Conservation (phyloP, 192 early-diverging fungal genomes). For the Backusella psychrophila region DNA sequence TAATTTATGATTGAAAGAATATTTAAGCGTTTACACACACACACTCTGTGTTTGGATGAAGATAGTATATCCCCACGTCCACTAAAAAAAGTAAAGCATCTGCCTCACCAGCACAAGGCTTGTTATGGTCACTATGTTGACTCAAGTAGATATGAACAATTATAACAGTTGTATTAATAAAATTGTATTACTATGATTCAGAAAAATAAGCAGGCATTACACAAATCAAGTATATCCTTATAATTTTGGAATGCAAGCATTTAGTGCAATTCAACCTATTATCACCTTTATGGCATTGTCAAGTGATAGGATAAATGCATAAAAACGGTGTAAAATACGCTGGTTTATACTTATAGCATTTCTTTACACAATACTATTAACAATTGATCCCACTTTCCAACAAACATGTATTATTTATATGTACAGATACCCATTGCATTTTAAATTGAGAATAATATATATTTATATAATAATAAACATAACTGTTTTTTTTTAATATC, state of each 20-base stretch:
- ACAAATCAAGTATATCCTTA: not conserved
- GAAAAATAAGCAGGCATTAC: not conserved
- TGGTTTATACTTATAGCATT: not conserved
- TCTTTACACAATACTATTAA: too few species aligned
- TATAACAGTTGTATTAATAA: too few species aligned
- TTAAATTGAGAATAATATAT: not conserved
- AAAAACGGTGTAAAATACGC: not conserved
- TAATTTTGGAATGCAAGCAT: not conserved
- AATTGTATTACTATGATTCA: not conserved
- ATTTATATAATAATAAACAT: slow-evolving; percentile 5
- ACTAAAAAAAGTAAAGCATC: too few species aligned
- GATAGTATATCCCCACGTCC: too few species aligned
- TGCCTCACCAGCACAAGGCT: not conserved
- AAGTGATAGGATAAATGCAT: not conserved
- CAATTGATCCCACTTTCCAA: not conserved
- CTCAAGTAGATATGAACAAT: not conserved
- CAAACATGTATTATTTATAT: not conserved
- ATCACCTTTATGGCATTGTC: too few species aligned
- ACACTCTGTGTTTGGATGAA: too few species aligned
- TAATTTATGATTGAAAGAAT: too few species aligned
- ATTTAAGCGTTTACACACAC: too few species aligned
- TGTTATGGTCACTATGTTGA: not conserved
- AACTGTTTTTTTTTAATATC: not conserved
- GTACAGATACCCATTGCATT: not conserved
- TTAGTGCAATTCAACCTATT: not conserved